Conservation (phyloP, 1,284 basidiomycete species). For the Termitomyces sp. region DNA sequence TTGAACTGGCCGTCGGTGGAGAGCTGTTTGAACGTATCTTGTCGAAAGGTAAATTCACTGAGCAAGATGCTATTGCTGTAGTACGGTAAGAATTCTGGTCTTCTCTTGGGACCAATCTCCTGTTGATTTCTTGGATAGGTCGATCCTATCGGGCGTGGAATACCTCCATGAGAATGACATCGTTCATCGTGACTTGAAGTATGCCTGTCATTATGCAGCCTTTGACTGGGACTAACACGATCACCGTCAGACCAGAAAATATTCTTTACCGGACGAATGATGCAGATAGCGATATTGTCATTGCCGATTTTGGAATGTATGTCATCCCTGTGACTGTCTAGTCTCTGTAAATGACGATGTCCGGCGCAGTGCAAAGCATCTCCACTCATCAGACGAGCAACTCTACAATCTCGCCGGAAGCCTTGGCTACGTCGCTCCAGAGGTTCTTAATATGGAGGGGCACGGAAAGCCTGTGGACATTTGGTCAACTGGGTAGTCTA, state of each 20-base stretch:
- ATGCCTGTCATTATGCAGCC: constrained; percentile 19
- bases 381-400: constrained; percentile 74
- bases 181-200: constrained; percentile 91
- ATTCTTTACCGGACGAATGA: constrained; percentile 83
- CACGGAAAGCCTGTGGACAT: constrained; percentile 92
- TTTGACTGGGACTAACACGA: constrained; percentile 1
- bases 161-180: constrained; percentile 86
- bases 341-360: constrained; percentile 3
- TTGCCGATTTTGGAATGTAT: constrained; percentile 95
- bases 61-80: constrained; percentile 76
- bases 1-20: constrained; percentile 87
- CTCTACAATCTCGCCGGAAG: constrained; percentile 83
- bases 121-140: constrained; percentile 39
- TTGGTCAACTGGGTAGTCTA: constrained; percentile 83
- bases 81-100: constrained; percentile 41
- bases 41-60: constrained; percentile 83
- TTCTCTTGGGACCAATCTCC: not conserved
- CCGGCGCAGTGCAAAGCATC: constrained; percentile 72
- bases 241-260: constrained; percentile 76
- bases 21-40: constrained; percentile 86
- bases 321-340: constrained; percentile 22
- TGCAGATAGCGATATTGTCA: constrained; percentile 75
- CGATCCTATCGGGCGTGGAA: constrained; percentile 72
- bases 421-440: constrained; percentile 92
- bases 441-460: constrained; percentile 78